These are phyloP conservation scores for Rhizophlyctis rosea DNA, from an alignment of 192 early-diverging fungal species.

Conservation along the genomic window DNA sequence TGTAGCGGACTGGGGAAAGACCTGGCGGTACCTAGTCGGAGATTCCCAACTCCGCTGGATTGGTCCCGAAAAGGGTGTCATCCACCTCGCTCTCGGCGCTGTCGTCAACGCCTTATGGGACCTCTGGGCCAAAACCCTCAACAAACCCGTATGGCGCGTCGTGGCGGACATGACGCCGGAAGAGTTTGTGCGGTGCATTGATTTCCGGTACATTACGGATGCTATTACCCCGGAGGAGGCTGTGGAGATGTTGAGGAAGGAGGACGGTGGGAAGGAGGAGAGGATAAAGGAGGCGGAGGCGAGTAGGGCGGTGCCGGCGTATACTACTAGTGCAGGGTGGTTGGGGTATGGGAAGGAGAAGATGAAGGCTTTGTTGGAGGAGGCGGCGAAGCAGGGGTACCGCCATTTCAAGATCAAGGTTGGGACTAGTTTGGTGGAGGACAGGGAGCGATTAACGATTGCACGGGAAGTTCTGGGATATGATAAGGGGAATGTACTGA, in stretches of 20 bases:
- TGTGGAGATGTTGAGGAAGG: too few species aligned
- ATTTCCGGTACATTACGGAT: constrained; percentile 46
- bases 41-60: too few species aligned
- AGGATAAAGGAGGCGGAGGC: constrained; percentile 34
- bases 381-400: constrained; percentile 43
- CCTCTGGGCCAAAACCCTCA: constrained; percentile 39
- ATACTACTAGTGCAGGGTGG: constrained; percentile 47
- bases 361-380: constrained; percentile 23
- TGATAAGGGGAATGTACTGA: constrained; percentile 34
- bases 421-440: constrained; percentile 28
- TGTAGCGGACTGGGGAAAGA: too few species aligned
- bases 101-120: constrained; percentile 49
- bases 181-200: constrained; percentile 36
- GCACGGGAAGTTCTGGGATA: constrained; percentile 44
- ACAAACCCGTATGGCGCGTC: constrained; percentile 45
- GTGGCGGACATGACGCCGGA: constrained; percentile 42
- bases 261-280: too few species aligned
- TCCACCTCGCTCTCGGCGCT: too few species aligned
- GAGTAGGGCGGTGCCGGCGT: constrained; percentile 40
- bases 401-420: constrained; percentile 47
- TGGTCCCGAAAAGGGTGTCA: too few species aligned
- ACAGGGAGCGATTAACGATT: constrained; percentile 36
- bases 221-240: constrained; percentile 40
- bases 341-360: constrained; percentile 46
- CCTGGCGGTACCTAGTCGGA: too few species aligned